Base-by-base conservation (phyloP, 306 rosid species). In the Argentina anserina region DNA sequence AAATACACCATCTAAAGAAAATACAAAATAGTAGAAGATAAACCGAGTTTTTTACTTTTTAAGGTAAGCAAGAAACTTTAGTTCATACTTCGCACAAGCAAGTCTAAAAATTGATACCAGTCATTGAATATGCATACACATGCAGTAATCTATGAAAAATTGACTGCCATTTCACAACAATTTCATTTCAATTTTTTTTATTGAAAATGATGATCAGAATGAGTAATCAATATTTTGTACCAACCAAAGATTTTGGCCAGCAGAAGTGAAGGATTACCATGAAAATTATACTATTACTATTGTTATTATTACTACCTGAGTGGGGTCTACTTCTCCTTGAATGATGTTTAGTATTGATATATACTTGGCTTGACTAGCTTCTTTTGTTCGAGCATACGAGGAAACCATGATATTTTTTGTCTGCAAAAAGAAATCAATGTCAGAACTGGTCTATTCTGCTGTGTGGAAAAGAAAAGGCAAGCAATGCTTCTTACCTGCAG, bases 311-410 rank as follows among this genome's bases (percentile, higher is more conserved):
- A 21, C 69, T 69, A 49, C 99, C 97, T 94, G 99, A 73, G 97
- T 94, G 60, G 99, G 99, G 73, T 94, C 99, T 70, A 94, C 97
- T 87, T 94, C 99, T 80, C 99, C 99, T 82, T 94, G 99, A 65
- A 94, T 94, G 79, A 94, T 94, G 81, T 94, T 94, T 84, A 94
- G 86, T 78, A 94, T 94, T 58, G 99, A 94, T 86, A 94, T 91
- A 76, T 94, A 94, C 85, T 94, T 94, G 4, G 99, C 99, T 83
- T 91, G 97, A 86, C 99, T 94, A 56, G 99, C 99, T 76, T 94
- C 99, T 87, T 94, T 94, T 53, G 95, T 94, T 66, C 97, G 87
- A 76, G 99, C 99, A 85, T 94, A 94, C 1, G 97, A 91, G 70
- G 99, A 94, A 67, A 94, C 99, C 99, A 94, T 94, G 71, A 94